phyloP scores from a whole-genome alignment of 306 rosid species.

The Hippophae tibetana region DNA sequence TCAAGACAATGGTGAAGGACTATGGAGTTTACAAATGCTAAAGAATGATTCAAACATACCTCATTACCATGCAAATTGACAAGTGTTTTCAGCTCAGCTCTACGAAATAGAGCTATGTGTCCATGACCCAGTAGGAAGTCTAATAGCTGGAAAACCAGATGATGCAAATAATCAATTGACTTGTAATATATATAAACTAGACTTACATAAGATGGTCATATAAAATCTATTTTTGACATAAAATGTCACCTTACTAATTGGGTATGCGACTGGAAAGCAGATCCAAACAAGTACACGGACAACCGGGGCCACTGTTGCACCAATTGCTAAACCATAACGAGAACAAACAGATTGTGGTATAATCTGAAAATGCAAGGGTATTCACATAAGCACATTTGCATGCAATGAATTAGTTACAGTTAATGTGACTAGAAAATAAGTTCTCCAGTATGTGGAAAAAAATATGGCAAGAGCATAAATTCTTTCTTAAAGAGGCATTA shows the following conservation, averaged over 20 bases:
- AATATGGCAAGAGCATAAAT: neutral
- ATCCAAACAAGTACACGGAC: conserved; percentile 84
- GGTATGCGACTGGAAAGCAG: conserved; percentile 79
- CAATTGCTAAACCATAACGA: conserved; percentile 79
- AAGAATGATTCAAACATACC: conserved; percentile 23
- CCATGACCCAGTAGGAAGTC: conserved; percentile 64
- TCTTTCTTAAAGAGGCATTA: neutral
- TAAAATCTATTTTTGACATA: no score
- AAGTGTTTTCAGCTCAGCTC: conserved; percentile 68
- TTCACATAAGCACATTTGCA: conserved; percentile 23
- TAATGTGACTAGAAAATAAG: neutral
- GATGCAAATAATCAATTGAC: neutral
- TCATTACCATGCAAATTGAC: conserved; percentile 66
- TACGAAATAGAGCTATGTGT: conserved; percentile 46
- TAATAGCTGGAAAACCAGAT: conserved; percentile 35
- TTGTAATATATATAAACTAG: no score
- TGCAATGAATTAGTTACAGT: neutral
- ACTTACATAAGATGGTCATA: no score
- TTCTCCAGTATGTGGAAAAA: neutral
- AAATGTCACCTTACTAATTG: conserved; percentile 79
- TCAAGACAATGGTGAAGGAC: neutral
- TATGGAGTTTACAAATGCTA: neutral
- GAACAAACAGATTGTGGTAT: conserved; percentile 88
- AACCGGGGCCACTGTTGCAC: conserved; percentile 70
- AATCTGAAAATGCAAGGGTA: conserved; percentile 44